phyloP scores from a whole-genome alignment of 805 yeast genomes.

The Spencermartinsiella europaea region DNA sequence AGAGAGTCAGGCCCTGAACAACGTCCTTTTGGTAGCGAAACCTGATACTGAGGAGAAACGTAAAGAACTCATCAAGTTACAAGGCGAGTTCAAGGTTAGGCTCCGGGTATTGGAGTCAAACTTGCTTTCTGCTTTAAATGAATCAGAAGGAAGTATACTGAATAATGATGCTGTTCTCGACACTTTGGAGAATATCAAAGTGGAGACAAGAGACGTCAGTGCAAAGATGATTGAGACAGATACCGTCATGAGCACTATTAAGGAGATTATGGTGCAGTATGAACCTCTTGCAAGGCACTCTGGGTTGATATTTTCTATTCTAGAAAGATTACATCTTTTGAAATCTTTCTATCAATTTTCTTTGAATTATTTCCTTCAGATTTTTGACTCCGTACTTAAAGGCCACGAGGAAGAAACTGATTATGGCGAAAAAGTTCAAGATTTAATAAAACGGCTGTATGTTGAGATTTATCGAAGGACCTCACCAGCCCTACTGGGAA shows the following conservation, averaged over 20 bases:
- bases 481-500: slow-evolving; percentile 42
- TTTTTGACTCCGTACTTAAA: slow-evolving; percentile 33
- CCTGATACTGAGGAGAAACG: slow-evolving; percentile 67
- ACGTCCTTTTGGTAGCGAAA: slow-evolving; percentile 46
- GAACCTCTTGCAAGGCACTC: slow-evolving; percentile 52
- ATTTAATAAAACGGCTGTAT: slow-evolving; percentile 39
- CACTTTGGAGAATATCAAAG: slow-evolving; percentile 60
- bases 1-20: slow-evolving; percentile 56
- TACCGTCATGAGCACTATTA: slow-evolving; percentile 50
- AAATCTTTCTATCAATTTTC: slow-evolving; percentile 58
- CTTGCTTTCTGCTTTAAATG: slow-evolving; percentile 53
- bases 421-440: slow-evolving; percentile 23
- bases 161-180: slow-evolving; percentile 59
- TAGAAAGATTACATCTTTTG: slow-evolving; percentile 40
- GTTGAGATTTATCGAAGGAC: slow-evolving; percentile 41
- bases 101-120: slow-evolving; percentile 53
- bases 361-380: slow-evolving; percentile 38
- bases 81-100: slow-evolving; percentile 53
- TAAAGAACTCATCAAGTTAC: slow-evolving; percentile 46
- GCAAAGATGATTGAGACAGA: slow-evolving; percentile 50
- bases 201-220: slow-evolving; percentile 52
- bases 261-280: slow-evolving; percentile 43
- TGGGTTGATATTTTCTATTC: slow-evolving; percentile 44
- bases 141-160: slow-evolving; percentile 54
- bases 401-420: slow-evolving; percentile 3